Percentiles rank a stretch among this genome's conserved stretches.
Evolutionary conservation across 2,329 filamentous ascomycete genomes (phyloP).

Genomic region (Paraphoma sp.): DNA sequence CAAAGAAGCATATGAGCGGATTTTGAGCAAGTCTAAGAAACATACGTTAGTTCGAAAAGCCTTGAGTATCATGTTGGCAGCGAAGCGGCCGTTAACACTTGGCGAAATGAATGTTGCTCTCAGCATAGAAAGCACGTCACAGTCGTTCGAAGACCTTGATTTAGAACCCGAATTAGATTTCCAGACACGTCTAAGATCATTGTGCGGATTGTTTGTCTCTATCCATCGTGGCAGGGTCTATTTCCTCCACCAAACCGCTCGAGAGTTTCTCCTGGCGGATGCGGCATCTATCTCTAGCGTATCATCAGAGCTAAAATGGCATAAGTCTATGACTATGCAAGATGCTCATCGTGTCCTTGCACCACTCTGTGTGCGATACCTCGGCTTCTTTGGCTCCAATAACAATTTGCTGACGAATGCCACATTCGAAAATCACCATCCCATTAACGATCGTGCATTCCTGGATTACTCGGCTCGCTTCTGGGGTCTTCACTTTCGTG

Average conservation of each 20-base stretch:
- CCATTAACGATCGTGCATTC: conserved; percentile 6
- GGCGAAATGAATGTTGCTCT: conserved; percentile 15
- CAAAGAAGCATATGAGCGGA: conserved; percentile 17
- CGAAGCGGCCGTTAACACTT: conserved; percentile 11
- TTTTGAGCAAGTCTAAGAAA: conserved; percentile 18
- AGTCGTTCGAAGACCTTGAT: conserved; percentile 10
- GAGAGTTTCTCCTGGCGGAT: conserved; percentile 15
- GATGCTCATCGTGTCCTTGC: conserved; percentile 14
- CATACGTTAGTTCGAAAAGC: conserved; percentile 5
- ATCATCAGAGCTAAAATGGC: conserved; percentile 5
- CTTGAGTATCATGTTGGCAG: conserved; percentile 17
- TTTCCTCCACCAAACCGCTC: conserved; percentile 19
- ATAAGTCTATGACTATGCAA: conserved; percentile 9
- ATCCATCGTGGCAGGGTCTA: conserved; percentile 12
- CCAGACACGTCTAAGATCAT: conserved; percentile 9
- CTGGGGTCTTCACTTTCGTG: conserved; percentile 17
- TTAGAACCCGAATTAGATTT: conserved; percentile 10
- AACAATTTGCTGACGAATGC: neutral
- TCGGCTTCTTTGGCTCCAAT: conserved; percentile 9
- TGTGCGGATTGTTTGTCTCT: conserved; percentile 15
- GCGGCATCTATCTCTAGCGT: neutral
- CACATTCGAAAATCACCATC: neutral
- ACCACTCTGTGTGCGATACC: conserved; percentile 9
- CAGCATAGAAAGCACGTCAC: conserved; percentile 2
- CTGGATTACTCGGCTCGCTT: conserved; percentile 17